These are phyloP conservation scores for Paramyrothecium roridum DNA, from an alignment of 2,329 filamentous ascomycete species.

Conservation along the genomic window DNA sequence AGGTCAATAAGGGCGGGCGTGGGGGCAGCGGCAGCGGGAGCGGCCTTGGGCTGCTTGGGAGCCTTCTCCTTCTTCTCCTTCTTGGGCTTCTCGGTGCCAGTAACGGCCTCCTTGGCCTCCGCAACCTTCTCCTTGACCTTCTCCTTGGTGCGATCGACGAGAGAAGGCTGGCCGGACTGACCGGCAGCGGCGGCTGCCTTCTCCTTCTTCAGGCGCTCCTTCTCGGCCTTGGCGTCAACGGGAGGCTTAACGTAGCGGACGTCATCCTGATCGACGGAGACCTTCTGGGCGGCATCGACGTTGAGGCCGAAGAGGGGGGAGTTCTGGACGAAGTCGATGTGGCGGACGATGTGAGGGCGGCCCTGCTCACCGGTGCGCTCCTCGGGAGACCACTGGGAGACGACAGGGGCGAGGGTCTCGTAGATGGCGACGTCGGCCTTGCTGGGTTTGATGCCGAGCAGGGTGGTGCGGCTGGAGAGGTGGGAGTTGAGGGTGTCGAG, in stretches of 20 bases:
- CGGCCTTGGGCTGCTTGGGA: conserved; percentile 68
- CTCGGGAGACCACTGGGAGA: conserved; percentile 77
- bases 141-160: conserved; percentile 61
- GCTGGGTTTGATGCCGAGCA: conserved; percentile 86
- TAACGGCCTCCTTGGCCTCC: conserved; percentile 39
- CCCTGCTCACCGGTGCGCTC: conserved; percentile 87
- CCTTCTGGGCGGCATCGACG: conserved; percentile 69
- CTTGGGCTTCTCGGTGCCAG: conserved; percentile 47
- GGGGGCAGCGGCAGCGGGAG: conserved; percentile 67
- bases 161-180: conserved; percentile 42
- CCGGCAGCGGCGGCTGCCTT: conserved; percentile 68
- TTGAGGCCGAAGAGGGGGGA: conserved; percentile 70
- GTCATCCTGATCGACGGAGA: conserved; percentile 74
- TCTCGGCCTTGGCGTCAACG: conserved; percentile 89
- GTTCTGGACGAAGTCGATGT: conserved; percentile 94
- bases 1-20: conserved; percentile 89
- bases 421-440: conserved; percentile 84
- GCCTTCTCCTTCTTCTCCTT: conserved; percentile 93
- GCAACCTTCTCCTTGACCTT: conserved; percentile 54
- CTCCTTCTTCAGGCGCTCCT: conserved; percentile 95
- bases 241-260: conserved; percentile 86
- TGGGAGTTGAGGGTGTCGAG: conserved; percentile 81
- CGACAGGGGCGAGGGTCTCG: conserved; percentile 70
- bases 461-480: conserved; percentile 81
- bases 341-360: conserved; percentile 85